Conservation (phyloP, 2,329 filamentous ascomycete genomes). For the Sodiomyces alkalinus region DNA sequence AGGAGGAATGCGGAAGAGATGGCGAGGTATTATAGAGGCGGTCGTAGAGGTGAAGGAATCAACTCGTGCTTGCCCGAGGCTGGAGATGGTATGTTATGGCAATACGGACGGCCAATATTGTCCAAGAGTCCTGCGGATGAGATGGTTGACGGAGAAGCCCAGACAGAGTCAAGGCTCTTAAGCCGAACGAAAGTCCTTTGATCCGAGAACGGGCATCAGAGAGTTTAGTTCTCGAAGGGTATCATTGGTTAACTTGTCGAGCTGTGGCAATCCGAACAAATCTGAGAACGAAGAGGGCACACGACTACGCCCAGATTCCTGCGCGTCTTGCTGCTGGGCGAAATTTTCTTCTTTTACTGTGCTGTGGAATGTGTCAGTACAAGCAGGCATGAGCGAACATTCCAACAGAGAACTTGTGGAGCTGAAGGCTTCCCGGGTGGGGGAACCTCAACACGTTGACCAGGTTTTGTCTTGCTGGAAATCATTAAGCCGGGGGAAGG, state of each 20-base stretch:
- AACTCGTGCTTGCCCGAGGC: too few relatives aligned
- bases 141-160: background rate
- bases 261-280: background rate
- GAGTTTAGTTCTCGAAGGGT: constrained; percentile 4
- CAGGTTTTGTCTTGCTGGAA: background rate
- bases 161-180: background rate
- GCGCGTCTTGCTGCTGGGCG: background rate
- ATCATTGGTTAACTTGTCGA: constrained; percentile 4
- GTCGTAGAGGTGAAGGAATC: background rate
- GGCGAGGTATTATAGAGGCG: background rate
- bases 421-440: too few relatives aligned
- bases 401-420: too few relatives aligned
- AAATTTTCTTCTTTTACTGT: background rate
- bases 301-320: too few relatives aligned
- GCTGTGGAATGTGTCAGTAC: background rate
- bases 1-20: background rate
- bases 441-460: background rate
- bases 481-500: background rate
- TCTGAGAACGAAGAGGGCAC: constrained; percentile 7
- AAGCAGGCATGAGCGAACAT: too few relatives aligned
- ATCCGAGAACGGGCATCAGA: constrained; percentile 1
- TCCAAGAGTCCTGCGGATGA: too few relatives aligned
- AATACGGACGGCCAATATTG: too few relatives aligned
- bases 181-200: constrained; percentile 1
- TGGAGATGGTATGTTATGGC: background rate